Evolutionary conservation across 352 stramenopile species (phyloP), one percentile per base, ranked within the genome.

Genomic region (Pythium sp.): DNA sequence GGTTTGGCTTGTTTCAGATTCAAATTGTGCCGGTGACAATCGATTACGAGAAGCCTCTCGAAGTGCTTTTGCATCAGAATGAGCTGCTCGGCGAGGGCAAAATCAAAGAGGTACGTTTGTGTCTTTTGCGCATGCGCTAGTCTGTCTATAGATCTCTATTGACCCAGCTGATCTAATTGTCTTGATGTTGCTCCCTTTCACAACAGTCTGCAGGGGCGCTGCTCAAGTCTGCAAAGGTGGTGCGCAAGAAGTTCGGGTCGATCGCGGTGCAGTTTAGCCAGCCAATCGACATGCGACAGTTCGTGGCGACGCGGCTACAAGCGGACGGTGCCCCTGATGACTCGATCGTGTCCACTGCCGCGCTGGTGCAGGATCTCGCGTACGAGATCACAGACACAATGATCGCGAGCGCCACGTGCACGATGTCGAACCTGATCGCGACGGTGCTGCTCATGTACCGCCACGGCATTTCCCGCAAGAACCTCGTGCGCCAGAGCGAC

Each of bases 21-120:
- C 82, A 88, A 65, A 80, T 95, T 64, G 86, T 95, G 11, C 87
- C 87, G 0, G 84, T 95, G 28, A 94, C 86, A 5, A 95, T 95
- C 56, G 87, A 95, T 70, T 95, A 94, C 58, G 87, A 95, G 68
- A 94, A 93, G 71, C 86, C 87, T 2, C 73, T 93, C 24, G 87
- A 95, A 68, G 84, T 92, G 18, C 70, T 92, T 62, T 62, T 95
- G 5, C 87, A 95, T 41, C 87, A 93, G 63, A 91, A 94, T 20
- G 87, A 95, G 32, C 68, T 95, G 0, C 62, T 94, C 5, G 87
- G 87, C 18, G 83, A 92, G 68, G 86, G 86, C 64, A 92, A 93
- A 67, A 79, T 93, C 65, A 89, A 90, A 49, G 86, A 94, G 72
- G 81, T 87, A 72, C 24, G 70, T 47, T 47, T 36, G 6, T 24